Conservation (phyloP, 164 flowering plant species). For the Aristolochia californica region DNA sequence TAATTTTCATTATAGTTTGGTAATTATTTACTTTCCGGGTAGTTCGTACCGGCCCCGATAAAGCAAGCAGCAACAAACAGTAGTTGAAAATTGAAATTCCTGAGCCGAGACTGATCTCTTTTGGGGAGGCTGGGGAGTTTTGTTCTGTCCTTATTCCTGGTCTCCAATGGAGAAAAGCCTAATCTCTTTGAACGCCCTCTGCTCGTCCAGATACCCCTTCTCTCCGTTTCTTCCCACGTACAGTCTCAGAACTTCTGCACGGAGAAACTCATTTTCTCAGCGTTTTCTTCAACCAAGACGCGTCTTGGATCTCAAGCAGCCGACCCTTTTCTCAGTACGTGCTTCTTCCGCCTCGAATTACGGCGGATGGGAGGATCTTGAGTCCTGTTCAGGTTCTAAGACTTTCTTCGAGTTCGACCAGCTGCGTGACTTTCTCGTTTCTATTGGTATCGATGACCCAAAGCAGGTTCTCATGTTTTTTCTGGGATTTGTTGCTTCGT, state of each 20-base stretch:
- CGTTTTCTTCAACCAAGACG: constrained; percentile 11
- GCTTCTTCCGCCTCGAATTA: constrained; percentile 21
- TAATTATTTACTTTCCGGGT: too few species aligned
- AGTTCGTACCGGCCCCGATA: too few species aligned
- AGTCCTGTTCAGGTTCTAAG: constrained; percentile 15
- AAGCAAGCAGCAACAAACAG: neutral
- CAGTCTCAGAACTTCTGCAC: neutral
- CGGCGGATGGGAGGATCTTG: constrained; percentile 73
- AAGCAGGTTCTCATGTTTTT: constrained; percentile 49
- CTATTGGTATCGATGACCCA: constrained; percentile 53
- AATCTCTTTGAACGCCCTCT: neutral
- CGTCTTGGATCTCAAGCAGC: constrained; percentile 11
- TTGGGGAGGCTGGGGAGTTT: neutral
- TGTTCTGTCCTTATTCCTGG: neutral
- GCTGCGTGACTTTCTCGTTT: constrained; percentile 33
- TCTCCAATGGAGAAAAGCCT: neutral
- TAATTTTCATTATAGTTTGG: too few species aligned
- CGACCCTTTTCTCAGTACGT: constrained; percentile 13
- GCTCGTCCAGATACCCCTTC: constrained; percentile 2
- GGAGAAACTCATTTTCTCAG: neutral
- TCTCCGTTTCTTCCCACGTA: constrained; percentile 4
- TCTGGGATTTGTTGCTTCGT: constrained; percentile 57
- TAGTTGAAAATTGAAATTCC: neutral
- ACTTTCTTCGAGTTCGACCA: constrained; percentile 41
- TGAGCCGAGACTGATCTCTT: neutral